Conservation (phyloP, 257 asterid genomes). For the Gentiana dahurica region DNA sequence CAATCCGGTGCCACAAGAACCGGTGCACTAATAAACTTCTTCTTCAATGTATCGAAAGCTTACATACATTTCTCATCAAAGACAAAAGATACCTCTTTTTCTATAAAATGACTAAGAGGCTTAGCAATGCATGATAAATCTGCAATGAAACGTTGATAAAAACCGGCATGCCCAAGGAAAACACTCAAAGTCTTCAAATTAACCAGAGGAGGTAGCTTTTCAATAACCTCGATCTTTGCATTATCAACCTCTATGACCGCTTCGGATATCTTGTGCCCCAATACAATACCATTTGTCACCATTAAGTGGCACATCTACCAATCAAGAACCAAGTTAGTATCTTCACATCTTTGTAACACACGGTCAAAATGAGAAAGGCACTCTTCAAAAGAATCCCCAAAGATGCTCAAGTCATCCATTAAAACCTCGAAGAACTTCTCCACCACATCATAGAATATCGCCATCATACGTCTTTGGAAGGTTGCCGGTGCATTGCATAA, state of each 20-base stretch:
- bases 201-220: background rate
- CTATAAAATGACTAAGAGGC: background rate
- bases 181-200: background rate
- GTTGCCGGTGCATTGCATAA: background rate
- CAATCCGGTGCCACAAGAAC: background rate
- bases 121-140: background rate
- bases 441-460: background rate
- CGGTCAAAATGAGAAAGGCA: too few relatives aligned
- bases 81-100: background rate
- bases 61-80: background rate
- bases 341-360: too few relatives aligned
- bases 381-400: too few relatives aligned
- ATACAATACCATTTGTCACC: background rate
- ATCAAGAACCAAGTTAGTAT: too few relatives aligned
- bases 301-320: background rate
- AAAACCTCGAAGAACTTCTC: too few relatives aligned
- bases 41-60: background rate
- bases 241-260: background rate
- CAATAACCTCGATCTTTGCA: background rate
- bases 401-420: too few relatives aligned
- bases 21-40: background rate
- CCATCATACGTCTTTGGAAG: background rate
- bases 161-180: background rate
- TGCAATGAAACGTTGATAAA: background rate
- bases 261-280: background rate